A percentile compares a stretch with the other conserved stretches of the same genome.
Conservation (phyloP, 192 early-diverging fungal genomes). For the Anaeromyces robustus region DNA sequence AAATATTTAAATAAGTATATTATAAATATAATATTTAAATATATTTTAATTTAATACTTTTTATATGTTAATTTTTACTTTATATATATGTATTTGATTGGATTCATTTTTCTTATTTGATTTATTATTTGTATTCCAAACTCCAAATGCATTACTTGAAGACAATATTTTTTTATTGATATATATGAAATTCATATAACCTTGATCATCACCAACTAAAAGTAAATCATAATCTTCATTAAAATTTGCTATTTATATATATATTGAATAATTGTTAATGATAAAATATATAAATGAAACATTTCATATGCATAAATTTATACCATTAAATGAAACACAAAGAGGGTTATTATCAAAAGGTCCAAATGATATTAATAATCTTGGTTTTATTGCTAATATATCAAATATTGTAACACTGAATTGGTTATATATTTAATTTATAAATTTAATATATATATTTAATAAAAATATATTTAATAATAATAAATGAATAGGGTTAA, state of each 20-base stretch:
- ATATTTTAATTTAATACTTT: no score
- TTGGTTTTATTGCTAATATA: constrained; percentile 41
- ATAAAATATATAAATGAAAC: background rate
- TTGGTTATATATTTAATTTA: no score
- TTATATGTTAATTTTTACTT: background rate
- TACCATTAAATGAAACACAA: constrained; percentile 31
- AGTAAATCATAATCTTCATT: constrained; percentile 35
- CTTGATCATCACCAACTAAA: constrained; percentile 43
- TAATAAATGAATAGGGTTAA: background rate
- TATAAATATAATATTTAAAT: no score
- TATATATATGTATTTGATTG: background rate
- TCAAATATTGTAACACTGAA: constrained; percentile 21
- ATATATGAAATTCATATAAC: constrained; percentile 32
- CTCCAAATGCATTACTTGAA: background rate
- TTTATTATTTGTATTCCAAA: background rate
- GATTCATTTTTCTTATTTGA: background rate
- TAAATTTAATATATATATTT: no score
- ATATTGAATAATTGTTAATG: background rate
- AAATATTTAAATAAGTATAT: constrained; percentile 16
- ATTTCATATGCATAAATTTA: no score
- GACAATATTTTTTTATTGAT: constrained; percentile 5
- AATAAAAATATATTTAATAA: no score
- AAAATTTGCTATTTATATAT: constrained; percentile 16
- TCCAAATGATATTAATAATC: constrained; percentile 22
- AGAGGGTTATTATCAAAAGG: constrained; percentile 44